Evolutionary conservation across 2,329 filamentous ascomycete species (phyloP), one percentile per base, ranked within the genome.

Genomic region (Lachnellula cervina): DNA sequence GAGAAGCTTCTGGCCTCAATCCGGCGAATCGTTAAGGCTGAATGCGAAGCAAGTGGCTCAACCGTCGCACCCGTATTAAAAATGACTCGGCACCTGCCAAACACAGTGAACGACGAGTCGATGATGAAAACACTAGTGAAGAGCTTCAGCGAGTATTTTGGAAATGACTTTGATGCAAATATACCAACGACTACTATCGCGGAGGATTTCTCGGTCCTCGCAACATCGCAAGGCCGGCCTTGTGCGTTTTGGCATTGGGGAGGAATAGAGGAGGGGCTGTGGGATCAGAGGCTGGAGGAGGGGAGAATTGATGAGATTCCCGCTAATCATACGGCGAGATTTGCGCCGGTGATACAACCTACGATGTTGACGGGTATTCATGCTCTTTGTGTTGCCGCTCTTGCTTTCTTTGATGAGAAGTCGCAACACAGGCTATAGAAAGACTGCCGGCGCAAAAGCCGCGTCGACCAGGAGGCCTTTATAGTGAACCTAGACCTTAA

Each of bases 321-420:
- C 0, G 76, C 76, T 0, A 86, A 85, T 59, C 83, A 86, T 63
- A 79, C 75, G 54, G 74, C 80, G 0, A 71, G 75, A 47, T 86
- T 85, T 69, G 77, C 78, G 17, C 82, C 82, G 5, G 76, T 74
- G 0, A 74, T 86, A n/a, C 75, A 80, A 65, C 81, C 81, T 9
- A 85, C 82, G 0, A 66, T 86, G 71, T 74, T 59, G 58, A 70
- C 70, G 13, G 82, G 77, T 0, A 69, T 76, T 2, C 76, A 81
- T 68, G 78, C 77, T 1, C 69, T 80, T 63, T 73, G 73, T 44
- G 63, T 77, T 28, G 75, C 73, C 19, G 77, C 77, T 4, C 70
- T 82, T 69, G 77, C 71, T 2, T 76, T 73, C 56, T 62, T 77
- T 50, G 19, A 21, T 5, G 42, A 21, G 19, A 44, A 17, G n/a